Percentiles rank a stretch among this genome's conserved stretches.
Evolutionary conservation across 371 early-diverging fungal species (phyloP).

Genomic region (Haplosporangium sp.): DNA sequence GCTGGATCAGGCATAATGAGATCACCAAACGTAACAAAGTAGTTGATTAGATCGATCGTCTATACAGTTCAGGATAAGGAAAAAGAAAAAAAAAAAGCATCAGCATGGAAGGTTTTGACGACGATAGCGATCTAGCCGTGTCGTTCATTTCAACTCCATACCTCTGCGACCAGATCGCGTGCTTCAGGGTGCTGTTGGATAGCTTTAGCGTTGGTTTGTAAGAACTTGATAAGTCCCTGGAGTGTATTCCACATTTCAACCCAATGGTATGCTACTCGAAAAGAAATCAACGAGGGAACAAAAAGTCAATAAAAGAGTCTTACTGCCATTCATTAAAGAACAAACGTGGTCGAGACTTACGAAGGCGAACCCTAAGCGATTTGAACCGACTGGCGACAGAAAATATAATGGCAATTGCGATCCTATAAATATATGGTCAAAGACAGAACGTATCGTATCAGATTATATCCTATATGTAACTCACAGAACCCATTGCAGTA

Average conservation of each 20-base stretch:
- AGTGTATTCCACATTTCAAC: slow-evolving; percentile 62
- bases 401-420: slow-evolving; percentile 59
- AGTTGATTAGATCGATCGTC: slow-evolving; percentile 63
- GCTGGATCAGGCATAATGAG: slow-evolving; percentile 63
- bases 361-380: slow-evolving; percentile 57
- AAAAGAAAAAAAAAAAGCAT: not conserved
- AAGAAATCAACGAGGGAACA: not conserved
- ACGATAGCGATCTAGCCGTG: too few relatives aligned
- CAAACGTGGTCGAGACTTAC: slow-evolving; percentile 34
- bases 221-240: slow-evolving; percentile 59
- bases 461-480: too few relatives aligned
- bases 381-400: slow-evolving; percentile 57
- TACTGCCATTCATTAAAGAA: not conserved
- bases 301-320: not conserved
- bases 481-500: not conserved
- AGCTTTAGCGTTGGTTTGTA: slow-evolving; percentile 52
- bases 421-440: slow-evolving; percentile 27
- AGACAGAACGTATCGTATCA: too few relatives aligned
- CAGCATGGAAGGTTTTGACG: too few relatives aligned
- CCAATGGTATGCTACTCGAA: slow-evolving; percentile 63
- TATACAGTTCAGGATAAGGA: slow-evolving; percentile 10
- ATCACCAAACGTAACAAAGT: slow-evolving; percentile 63
- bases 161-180: slow-evolving; percentile 55
- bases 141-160: slow-evolving; percentile 8
- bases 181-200: slow-evolving; percentile 53